Base-by-base conservation (phyloP, 2,329 filamentous ascomycete genomes). In the Zymoseptoria ardabiliae region DNA sequence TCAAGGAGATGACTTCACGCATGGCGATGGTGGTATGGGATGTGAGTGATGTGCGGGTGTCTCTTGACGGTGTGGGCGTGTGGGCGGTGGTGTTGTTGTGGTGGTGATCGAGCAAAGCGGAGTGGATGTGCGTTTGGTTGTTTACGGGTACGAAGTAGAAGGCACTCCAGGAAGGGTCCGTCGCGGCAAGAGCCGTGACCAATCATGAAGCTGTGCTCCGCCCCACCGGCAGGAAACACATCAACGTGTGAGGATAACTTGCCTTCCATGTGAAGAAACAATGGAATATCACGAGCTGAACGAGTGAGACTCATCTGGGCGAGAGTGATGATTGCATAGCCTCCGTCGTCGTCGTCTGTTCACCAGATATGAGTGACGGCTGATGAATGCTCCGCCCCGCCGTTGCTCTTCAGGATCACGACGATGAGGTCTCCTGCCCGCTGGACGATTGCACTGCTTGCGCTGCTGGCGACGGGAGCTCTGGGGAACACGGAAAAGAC, bases 1-100 rank as follows among this genome's bases (percentile, higher is more conserved):
- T 97, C 85, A 97, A 89, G 82, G 89, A 93, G 80, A 97, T 96
- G 78, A 97, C 91, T 87, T 97, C 93, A 89, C 93, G 92, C 93
- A 97, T 97, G 77, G 78, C 92, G 83, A 74, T 68, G 60, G 60
- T 56, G 57, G 49, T 19, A 50, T 58, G 30, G 59, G 28, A 60
- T 48, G 53, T 25, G 52, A 25, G 48, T 56, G 60, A 35, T 54
- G 52, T 54, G 53, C 55, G 60, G 61, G 63, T 64, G 64, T 64
- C 61, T 63, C 58, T 57, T 62, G 65, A 63, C 61, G 58, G 52
- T 28, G 50, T 50, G 58, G 55, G 28, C 57, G 63, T 55, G 60
- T 45, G 54, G 45, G 48, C 17, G 54, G 58, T 54, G 59, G 57
- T 28, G 51, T 58, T 35, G 54, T 23, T 21, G 55, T 61, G 65